Percentiles rank a stretch among this genome's conserved stretches.
phyloP scores from a whole-genome alignment of 805 yeast species.

The Lipomyces lipofer region DNA sequence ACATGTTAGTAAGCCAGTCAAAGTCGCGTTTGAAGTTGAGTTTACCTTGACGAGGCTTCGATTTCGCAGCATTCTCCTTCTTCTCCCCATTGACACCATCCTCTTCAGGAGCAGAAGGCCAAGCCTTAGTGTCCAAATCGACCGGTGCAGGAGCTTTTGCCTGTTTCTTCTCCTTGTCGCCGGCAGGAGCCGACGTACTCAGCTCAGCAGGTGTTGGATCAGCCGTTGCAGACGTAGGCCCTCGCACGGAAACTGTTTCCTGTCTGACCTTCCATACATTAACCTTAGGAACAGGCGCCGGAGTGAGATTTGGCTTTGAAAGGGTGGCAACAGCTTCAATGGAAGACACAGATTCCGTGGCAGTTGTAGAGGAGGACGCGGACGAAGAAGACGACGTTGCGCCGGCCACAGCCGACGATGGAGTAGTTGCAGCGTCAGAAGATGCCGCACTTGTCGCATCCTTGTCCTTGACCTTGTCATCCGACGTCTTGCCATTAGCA shows the following conservation, averaged over 20 bases:
- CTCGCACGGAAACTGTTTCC: conserved; percentile 4
- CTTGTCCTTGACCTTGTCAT: conserved; percentile 28
- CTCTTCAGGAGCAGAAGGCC: conserved; percentile 43
- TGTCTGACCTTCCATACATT: conserved; percentile 58
- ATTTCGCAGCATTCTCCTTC: conserved; percentile 13
- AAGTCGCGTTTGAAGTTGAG: too few species aligned
- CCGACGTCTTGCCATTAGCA: not conserved
- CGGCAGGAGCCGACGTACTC: conserved; percentile 34
- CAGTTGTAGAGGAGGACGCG: conserved; percentile 26
- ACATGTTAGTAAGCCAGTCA: not conserved
- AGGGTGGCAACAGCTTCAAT: conserved; percentile 34
- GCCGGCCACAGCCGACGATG: conserved; percentile 5
- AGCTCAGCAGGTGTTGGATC: conserved; percentile 31
- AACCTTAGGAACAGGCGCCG: conserved; percentile 65
- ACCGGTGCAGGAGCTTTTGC: conserved; percentile 30
- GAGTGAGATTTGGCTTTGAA: conserved; percentile 47
- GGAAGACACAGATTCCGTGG: conserved; percentile 17
- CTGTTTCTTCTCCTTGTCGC: conserved; percentile 31
- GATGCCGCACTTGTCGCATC: conserved; percentile 33
- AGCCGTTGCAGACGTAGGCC: conserved; percentile 6
- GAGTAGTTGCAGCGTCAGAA: not conserved
- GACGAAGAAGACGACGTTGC: conserved; percentile 6
- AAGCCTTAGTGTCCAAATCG: conserved; percentile 36
- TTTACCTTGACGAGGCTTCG: conserved; percentile 24
- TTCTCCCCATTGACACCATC: conserved; percentile 18